Evolutionary conservation across 345 rosid species (phyloP), one percentile per base, ranked within the genome.

Genomic region (Sonneratia alba): DNA sequence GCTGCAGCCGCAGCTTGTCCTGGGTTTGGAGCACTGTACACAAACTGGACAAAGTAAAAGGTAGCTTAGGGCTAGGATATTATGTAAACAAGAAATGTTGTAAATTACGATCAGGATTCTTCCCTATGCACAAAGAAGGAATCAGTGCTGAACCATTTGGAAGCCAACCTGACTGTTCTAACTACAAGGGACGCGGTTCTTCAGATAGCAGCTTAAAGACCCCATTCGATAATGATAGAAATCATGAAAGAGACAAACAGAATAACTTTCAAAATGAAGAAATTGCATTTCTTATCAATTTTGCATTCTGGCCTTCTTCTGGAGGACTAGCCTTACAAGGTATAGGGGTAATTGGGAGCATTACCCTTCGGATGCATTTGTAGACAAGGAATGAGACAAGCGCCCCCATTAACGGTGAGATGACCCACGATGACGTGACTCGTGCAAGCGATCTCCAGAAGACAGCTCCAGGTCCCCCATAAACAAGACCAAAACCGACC

Each of bases 401-500:
- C 62, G 97, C 99, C 72, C 99, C 99, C 81, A 92, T 19, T 24
- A 92, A 0, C 16, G 99, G 97, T 59, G 99, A 95, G 74, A 95
- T 87, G 70, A 95, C 90, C 99, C 99, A 95, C 6, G 99, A 95
- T 0, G 97, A 92, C 74, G 84, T 83, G 70, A 95, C 99, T 81
- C 87, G 86, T 48, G 96, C 97, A 73, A 95, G 72, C 71, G 98
- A 92, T 57, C 89, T 86, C 99, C 99, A 95, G 82, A 95, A 95
- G 77, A 95, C 98, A 0, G 99, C 97, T 42, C 92, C 94, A 71
- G 90, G 67, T 65, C 99, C 99, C 9, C 99, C 99, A 74, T 95
- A 95, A 10, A 85, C 91, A 13, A 95, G 90, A 15, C 96, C 98
- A 73, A 95, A 92, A 38, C 99, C 99, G 53, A 95, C 99, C 99